Evolutionary conservation across 139 green algal genomes (phyloP), one percentile per base, ranked within the genome.

Genomic region (Volvox africanus): DNA sequence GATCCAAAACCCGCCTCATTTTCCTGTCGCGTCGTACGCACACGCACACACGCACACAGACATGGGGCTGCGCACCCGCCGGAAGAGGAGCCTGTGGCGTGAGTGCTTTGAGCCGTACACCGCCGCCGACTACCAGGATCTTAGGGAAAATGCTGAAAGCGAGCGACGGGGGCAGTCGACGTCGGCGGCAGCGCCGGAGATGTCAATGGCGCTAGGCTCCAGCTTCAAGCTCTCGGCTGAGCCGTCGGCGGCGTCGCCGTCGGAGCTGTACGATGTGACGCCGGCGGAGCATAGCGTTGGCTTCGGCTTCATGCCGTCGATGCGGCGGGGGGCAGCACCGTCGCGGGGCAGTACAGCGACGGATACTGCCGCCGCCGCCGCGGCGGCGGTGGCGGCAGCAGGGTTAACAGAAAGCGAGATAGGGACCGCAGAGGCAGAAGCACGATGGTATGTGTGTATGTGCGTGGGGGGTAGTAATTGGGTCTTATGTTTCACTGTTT

Each of bases 91-190:
- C 75, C 22, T 71, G 2, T 80, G 69, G 37, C 71, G 82, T 5
- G 89, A 92, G 36, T 92, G 82, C 82, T 90, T 90, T 30, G 83
- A 82, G 32, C 89, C 89, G 18, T 92, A 90, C 89, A 90, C 89
- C 32, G 82, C 89, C 35, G 89, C 89, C 19, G 89, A 92, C 89
- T 92, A 86, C 50, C 1, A 24, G 13, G 61, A 65, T 44, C 9
- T 84, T 20, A 17, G 1, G 13, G 78, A 32, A 12, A 24, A 33
- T 24, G 21, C 62, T 9, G 32, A 19, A 35, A 35, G 75, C 1
- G 26, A 79, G 9, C 17, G 71, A 30, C 71, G 20, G 71, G 1
- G 71, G 71, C 71, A 33, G 71, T 2, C 75, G 33, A 20, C 75
- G 75, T 17, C 30, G 75, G 30, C 75, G 75, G 1, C 36, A 44